A percentile compares a stretch with the other conserved stretches of the same genome.
Conservation (phyloP, 345 rosid genomes). For the Hirschfeldia incana region DNA sequence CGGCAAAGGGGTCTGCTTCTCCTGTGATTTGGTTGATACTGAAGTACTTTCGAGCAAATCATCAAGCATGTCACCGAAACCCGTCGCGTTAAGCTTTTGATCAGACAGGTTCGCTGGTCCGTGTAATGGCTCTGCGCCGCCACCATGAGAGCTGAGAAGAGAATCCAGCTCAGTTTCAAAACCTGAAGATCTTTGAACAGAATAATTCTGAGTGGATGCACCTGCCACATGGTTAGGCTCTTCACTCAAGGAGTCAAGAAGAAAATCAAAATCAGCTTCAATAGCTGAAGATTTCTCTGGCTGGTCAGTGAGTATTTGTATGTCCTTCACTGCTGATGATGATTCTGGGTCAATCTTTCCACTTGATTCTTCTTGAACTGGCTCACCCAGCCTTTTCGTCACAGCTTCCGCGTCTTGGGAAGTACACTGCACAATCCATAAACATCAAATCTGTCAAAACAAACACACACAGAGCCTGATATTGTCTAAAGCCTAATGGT, state of each 20-base stretch:
- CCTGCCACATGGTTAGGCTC: not conserved
- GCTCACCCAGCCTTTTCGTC: not conserved
- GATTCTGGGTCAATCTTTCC: slow-evolving; percentile 2
- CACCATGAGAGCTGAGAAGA: slow-evolving; percentile 21
- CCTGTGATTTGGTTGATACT: slow-evolving; percentile 32
- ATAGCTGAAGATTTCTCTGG: slow-evolving; percentile 43
- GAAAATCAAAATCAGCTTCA: slow-evolving; percentile 70
- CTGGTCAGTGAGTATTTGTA: slow-evolving; percentile 12
- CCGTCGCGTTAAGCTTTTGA: slow-evolving; percentile 3
- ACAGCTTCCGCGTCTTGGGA: slow-evolving; percentile 28
- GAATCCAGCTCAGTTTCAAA: slow-evolving; percentile 32
- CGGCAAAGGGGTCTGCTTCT: slow-evolving; percentile 39
- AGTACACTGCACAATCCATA: slow-evolving; percentile 37
- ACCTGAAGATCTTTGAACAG: slow-evolving; percentile 5
- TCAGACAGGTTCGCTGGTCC: slow-evolving; percentile 12
- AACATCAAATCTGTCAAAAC: slow-evolving; percentile 12
- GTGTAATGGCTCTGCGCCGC: not conserved
- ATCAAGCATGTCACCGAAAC: slow-evolving; percentile 55
- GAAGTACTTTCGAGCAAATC: slow-evolving; percentile 61
- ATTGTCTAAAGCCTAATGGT: not conserved
- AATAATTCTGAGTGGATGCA: not conserved
- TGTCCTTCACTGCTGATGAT: slow-evolving; percentile 18
- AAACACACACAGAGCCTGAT: not conserved
- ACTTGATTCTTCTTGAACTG: slow-evolving; percentile 20
- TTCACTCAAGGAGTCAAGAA: slow-evolving; percentile 54